These are phyloP conservation scores for Kwoniella pini DNA, from an alignment of 768 basidiomycete species.

Conservation along the genomic window DNA sequence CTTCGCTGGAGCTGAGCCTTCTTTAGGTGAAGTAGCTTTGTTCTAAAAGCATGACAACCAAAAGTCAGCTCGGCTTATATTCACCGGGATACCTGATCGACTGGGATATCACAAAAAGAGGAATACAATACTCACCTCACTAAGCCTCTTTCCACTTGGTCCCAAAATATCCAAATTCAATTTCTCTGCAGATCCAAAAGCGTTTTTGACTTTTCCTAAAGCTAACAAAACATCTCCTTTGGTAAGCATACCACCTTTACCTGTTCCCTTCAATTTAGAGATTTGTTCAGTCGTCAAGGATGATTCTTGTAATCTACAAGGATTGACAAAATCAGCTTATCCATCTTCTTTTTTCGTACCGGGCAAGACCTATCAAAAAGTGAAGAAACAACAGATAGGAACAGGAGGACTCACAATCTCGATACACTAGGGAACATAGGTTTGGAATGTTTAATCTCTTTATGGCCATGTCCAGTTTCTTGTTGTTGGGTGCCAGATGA, in stretches of 20 bases:
- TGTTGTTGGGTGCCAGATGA: slow-evolving; percentile 3
- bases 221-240: slow-evolving; percentile 91
- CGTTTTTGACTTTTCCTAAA: slow-evolving; percentile 69
- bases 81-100: too few relatives aligned
- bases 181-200: slow-evolving; percentile 52
- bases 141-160: slow-evolving; percentile 39
- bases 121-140: slow-evolving; percentile 34
- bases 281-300: slow-evolving; percentile 45
- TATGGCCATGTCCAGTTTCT: slow-evolving; percentile 32
- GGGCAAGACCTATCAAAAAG: background rate
- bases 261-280: slow-evolving; percentile 78
- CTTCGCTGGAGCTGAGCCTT: slow-evolving; percentile 22
- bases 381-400: too few relatives aligned
- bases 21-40: slow-evolving; percentile 25
- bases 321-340: too few relatives aligned
- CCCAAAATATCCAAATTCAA: slow-evolving; percentile 41
- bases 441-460: slow-evolving; percentile 60
- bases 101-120: background rate
- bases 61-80: slow-evolving; percentile 5
- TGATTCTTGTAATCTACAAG: slow-evolving; percentile 44
- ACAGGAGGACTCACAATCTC: slow-evolving; percentile 64
- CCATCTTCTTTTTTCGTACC: too few relatives aligned
- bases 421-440: slow-evolving; percentile 87
- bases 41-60: background rate
- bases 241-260: slow-evolving; percentile 88